Conservation (phyloP, 192 early-diverging fungal genomes). For the Coemansia sp. region DNA sequence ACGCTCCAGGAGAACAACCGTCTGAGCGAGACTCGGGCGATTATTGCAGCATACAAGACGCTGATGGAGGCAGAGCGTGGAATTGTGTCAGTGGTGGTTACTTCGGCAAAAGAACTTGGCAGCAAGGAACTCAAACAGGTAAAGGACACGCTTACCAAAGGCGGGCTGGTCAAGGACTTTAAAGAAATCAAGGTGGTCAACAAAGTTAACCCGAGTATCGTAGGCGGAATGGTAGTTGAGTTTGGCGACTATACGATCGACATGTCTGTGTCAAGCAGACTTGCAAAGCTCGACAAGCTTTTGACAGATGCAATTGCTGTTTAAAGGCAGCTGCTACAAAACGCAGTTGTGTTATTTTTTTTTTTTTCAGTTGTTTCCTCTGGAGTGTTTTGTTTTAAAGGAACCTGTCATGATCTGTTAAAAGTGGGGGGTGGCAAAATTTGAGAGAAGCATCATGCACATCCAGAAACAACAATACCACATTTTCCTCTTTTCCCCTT, state of each 20-base stretch:
- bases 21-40: slow-evolving; percentile 76
- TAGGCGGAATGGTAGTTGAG: slow-evolving; percentile 96
- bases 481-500: not conserved
- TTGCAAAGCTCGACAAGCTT: slow-evolving; percentile 94
- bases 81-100: slow-evolving; percentile 84
- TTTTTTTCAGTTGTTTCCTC: slow-evolving; percentile 6
- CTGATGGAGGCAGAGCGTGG: slow-evolving; percentile 89
- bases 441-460: too few relatives aligned
- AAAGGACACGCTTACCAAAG: slow-evolving; percentile 77
- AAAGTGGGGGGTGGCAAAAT: not conserved
- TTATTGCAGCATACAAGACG: slow-evolving; percentile 74
- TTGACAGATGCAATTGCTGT: slow-evolving; percentile 63
- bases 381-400: not conserved
- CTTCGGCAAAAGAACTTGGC: slow-evolving; percentile 80
- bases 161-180: slow-evolving; percentile 71
- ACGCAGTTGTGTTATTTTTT: not conserved
- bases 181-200: slow-evolving; percentile 79
- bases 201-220: slow-evolving; percentile 81
- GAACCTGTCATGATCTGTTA: slow-evolving; percentile 1
- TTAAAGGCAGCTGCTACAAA: slow-evolving; percentile 2
- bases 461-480: not conserved
- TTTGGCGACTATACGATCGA: slow-evolving; percentile 98
- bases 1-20: slow-evolving; percentile 93
- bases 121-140: slow-evolving; percentile 67
- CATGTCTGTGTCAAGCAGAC: slow-evolving; percentile 90